Conservation (phyloP, 2,329 filamentous ascomycete species). For the Aspergillus fischeri region DNA sequence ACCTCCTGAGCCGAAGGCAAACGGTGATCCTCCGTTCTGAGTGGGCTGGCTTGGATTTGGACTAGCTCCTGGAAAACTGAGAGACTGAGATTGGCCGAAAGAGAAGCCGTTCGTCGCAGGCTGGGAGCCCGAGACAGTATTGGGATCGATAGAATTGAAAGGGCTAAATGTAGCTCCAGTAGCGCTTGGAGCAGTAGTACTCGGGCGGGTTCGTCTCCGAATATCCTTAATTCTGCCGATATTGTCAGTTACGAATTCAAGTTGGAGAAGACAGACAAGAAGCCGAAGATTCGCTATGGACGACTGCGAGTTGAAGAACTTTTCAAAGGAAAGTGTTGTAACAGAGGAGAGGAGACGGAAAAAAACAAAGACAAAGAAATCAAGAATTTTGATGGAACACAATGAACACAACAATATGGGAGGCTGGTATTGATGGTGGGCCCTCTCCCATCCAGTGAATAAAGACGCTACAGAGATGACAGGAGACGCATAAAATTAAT, state of each 20-base stretch:
- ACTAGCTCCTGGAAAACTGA: conserved; percentile 30
- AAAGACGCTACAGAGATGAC: conserved; percentile 1
- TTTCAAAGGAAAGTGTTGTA: not conserved
- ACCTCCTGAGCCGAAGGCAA: conserved; percentile 28
- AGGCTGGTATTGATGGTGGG: not conserved
- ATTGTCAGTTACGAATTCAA: not conserved
- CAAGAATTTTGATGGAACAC: conserved; percentile 1
- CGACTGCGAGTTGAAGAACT: not conserved
- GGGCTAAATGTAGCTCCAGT: conserved; percentile 21
- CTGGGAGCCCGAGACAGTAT: conserved; percentile 21
- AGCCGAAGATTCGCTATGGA: not conserved
- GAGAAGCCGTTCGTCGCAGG: conserved; percentile 27
- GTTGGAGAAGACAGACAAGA: not conserved
- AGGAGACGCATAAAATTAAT: conserved; percentile 7
- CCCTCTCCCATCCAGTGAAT: not conserved
- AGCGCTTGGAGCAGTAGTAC: conserved; percentile 15
- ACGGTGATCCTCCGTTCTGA: conserved; percentile 24
- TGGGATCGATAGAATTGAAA: conserved; percentile 28
- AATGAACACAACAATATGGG: conserved; percentile 1
- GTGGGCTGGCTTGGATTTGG: conserved; percentile 17
- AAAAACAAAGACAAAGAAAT: not conserved
- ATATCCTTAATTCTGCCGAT: conserved; percentile 21
- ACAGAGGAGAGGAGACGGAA: not conserved
- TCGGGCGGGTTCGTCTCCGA: conserved; percentile 22
- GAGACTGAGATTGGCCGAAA: conserved; percentile 36